phyloP scores from a whole-genome alignment of 2,329 filamentous ascomycete species.

The Fusarium tuaranense region DNA sequence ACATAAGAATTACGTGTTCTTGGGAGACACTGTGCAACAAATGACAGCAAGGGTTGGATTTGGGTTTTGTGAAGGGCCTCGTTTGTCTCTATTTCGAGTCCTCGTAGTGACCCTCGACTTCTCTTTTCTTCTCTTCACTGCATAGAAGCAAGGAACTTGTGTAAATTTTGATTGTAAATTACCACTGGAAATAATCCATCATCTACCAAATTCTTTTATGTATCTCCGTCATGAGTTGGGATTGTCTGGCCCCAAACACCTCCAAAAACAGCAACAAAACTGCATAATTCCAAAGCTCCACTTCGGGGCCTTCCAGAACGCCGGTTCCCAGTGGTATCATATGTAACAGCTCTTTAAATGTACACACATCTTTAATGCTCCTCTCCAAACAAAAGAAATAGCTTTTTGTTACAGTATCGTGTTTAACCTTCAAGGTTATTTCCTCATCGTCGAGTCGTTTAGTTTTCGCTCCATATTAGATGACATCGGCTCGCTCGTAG shows the following conservation, averaged over 20 bases:
- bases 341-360: slow-evolving; percentile 1
- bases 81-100: not conserved
- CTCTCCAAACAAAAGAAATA: slow-evolving; percentile 2
- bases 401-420: slow-evolving; percentile 4
- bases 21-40: not conserved
- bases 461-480: slow-evolving; percentile 53
- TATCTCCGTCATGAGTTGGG: slow-evolving; percentile 24
- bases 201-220: not conserved
- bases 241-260: slow-evolving; percentile 7
- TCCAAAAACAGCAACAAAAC: slow-evolving; percentile 9
- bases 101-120: not conserved
- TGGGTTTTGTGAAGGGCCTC: not conserved
- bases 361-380: not conserved
- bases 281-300: not conserved
- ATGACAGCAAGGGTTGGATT: not conserved
- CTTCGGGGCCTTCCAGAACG: slow-evolving; percentile 2
- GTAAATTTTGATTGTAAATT: not conserved
- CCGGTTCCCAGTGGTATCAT: slow-evolving; percentile 26
- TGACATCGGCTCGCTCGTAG: slow-evolving; percentile 86
- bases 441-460: not conserved
- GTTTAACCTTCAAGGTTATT: not conserved
- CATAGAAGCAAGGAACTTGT: not conserved
- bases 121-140: not conserved
- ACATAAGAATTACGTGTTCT: not conserved
- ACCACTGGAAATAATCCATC: slow-evolving; percentile 18